These are phyloP conservation scores for Aspergillus hancockii DNA, from an alignment of 495 filamentous ascomycete genomes.

Conservation along the genomic window DNA sequence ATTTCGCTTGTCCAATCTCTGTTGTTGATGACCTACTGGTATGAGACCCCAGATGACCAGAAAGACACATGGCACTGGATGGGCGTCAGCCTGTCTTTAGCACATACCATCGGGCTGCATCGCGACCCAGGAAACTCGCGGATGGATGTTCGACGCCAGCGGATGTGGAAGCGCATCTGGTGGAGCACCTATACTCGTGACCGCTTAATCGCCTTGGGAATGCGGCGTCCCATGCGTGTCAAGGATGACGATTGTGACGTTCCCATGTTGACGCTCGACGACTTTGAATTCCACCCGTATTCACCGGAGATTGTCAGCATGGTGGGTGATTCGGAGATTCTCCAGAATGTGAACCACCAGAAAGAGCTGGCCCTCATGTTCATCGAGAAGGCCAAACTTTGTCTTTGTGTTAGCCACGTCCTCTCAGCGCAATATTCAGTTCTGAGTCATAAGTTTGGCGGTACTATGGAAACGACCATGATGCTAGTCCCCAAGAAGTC, in stretches of 20 bases:
- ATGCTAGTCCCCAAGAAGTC: conserved; percentile 88
- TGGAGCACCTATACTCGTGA: conserved; percentile 94
- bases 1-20: conserved; percentile 81
- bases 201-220: conserved; percentile 82
- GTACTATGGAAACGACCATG: conserved; percentile 77
- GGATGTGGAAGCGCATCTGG: conserved; percentile 89
- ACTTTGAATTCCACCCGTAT: conserved; percentile 76
- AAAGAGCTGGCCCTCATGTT: conserved; percentile 79
- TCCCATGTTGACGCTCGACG: conserved; percentile 77
- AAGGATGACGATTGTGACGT: conserved; percentile 90
- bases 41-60: conserved; percentile 84
- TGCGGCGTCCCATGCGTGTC: conserved; percentile 85
- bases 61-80: conserved; percentile 94
- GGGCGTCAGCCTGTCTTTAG: conserved; percentile 80
- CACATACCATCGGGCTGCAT: conserved; percentile 82
- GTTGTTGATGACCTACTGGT: conserved; percentile 88
- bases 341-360: conserved; percentile 66
- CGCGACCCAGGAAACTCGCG: conserved; percentile 74
- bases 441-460: conserved; percentile 74
- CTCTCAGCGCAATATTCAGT: conserved; percentile 88
- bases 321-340: conserved; percentile 62
- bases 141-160: conserved; percentile 69
- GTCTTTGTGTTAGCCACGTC: conserved; percentile 79
- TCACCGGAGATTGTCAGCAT: conserved; percentile 65
- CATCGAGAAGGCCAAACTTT: conserved; percentile 89